Percentiles rank a stretch among this genome's conserved stretches.
Conservation (phyloP, 1,284 basidiomycete species). For the Tetrapyrgos nigripes region DNA sequence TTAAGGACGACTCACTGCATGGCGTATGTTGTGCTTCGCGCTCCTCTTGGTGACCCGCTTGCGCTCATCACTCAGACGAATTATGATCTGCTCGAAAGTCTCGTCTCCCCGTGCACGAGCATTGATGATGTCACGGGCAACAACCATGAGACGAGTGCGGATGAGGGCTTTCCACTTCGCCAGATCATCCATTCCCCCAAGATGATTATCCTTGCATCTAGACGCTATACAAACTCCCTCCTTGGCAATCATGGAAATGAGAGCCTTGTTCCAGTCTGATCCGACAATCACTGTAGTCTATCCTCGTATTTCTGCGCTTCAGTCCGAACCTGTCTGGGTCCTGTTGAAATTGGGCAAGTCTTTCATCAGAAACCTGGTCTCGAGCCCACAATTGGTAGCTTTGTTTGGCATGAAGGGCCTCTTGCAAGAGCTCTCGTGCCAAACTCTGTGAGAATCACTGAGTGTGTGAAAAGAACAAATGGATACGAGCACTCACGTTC, state of each 20-base stretch:
- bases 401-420: neutral
- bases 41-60: too few species aligned
- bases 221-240: neutral
- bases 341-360: neutral
- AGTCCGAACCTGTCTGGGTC: neutral
- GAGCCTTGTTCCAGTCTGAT: neutral
- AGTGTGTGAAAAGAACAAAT: too few species aligned
- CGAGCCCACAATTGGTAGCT: neutral
- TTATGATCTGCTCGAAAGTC: too few species aligned
- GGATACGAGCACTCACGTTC: too few species aligned
- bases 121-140: too few species aligned
- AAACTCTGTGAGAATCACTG: neutral
- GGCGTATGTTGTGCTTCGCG: too few species aligned
- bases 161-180: neutral
- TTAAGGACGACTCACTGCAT: too few species aligned
- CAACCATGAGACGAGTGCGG: neutral
- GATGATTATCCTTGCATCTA: neutral
- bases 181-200: neutral
- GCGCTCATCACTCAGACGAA: too few species aligned
- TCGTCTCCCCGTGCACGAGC: too few species aligned
- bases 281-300: neutral
- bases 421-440: neutral
- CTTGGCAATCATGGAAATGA: neutral
- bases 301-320: neutral
- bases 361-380: neutral